These are phyloP conservation scores for Austroboletus novae-zelandiae DNA, from an alignment of 1,284 basidiomycete species.

Conservation along the genomic window DNA sequence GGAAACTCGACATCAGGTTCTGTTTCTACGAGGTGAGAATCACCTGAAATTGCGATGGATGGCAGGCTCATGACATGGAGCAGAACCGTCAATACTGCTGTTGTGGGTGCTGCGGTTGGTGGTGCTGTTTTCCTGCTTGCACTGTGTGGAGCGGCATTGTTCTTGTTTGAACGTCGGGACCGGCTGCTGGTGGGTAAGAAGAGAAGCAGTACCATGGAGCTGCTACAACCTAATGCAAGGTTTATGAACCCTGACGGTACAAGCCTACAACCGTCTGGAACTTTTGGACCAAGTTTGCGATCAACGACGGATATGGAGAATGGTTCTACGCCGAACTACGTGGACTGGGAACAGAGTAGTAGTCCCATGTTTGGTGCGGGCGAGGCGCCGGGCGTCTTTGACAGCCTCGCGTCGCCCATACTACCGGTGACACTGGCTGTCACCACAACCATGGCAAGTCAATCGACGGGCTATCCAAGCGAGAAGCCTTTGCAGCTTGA, in stretches of 20 bases:
- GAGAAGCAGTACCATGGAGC: slow-evolving; percentile 3
- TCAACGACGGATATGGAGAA: slow-evolving; percentile 10
- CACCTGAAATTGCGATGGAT: neutral
- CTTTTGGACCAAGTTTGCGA: neutral
- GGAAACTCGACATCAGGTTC: neutral
- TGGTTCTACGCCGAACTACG: neutral
- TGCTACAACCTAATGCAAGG: slow-evolving; percentile 1
- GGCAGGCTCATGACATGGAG: neutral
- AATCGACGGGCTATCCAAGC: slow-evolving; percentile 1
- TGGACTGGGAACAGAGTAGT: neutral
- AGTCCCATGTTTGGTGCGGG: neutral
- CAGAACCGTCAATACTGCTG: slow-evolving; percentile 10
- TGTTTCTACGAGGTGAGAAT: slow-evolving; percentile 11
- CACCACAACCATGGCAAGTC: neutral
- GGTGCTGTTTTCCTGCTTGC: slow-evolving; percentile 17
- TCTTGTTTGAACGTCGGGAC: slow-evolving; percentile 14
- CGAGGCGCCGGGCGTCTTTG: slow-evolving; percentile 1
- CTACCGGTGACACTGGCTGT: neutral
- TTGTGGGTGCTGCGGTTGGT: slow-evolving; percentile 18
- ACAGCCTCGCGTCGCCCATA: neutral
- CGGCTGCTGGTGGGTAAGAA: slow-evolving; percentile 6
- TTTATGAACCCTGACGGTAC: neutral
- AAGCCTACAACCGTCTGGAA: slow-evolving; percentile 6
- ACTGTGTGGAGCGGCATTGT: slow-evolving; percentile 8
- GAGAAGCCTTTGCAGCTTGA: slow-evolving; percentile 9